Percentiles rank a stretch among this genome's conserved stretches.
Conservation (phyloP, 257 asterid species). For the Nemophila menziesii region DNA sequence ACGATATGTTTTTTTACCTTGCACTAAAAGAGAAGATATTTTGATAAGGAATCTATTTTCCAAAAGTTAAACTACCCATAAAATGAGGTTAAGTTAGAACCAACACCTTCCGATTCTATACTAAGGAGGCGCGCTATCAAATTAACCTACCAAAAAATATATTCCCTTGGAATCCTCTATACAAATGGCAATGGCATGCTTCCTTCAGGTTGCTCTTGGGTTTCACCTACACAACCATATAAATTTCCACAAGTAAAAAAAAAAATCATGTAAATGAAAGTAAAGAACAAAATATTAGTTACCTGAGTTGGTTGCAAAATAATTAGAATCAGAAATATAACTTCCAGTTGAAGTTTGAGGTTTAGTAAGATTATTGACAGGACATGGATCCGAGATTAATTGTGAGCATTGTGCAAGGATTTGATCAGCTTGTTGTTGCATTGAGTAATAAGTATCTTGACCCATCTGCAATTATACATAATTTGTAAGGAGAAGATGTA, state of each 20-base stretch:
- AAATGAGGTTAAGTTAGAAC: not conserved
- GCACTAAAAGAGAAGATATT: too few relatives aligned
- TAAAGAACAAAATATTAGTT: constrained; percentile 9
- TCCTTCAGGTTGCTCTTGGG: constrained; percentile 24
- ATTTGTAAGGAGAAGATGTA: not conserved
- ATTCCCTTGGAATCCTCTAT: not conserved
- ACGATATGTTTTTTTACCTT: not conserved
- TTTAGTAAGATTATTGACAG: constrained; percentile 40
- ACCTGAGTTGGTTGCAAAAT: constrained; percentile 50
- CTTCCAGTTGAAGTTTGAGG: constrained; percentile 21
- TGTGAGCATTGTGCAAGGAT: constrained; percentile 36
- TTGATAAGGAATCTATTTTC: not conserved
- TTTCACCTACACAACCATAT: constrained; percentile 23
- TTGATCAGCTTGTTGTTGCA: constrained; percentile 38
- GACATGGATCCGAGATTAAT: constrained; percentile 19
- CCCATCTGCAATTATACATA: constrained; percentile 39
- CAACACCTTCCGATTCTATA: not conserved
- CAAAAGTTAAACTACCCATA: not conserved
- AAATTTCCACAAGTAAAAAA: constrained; percentile 1
- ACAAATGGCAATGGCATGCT: constrained; percentile 8
- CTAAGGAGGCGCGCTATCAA: constrained; percentile 12
- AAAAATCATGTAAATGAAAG: not conserved
- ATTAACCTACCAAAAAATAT: constrained; percentile 21
- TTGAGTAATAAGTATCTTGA: constrained; percentile 18
- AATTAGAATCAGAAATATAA: constrained; percentile 33